These are phyloP conservation scores for Penicillium sp. DNA, from an alignment of 2,329 filamentous ascomycete genomes.

Conservation along the genomic window DNA sequence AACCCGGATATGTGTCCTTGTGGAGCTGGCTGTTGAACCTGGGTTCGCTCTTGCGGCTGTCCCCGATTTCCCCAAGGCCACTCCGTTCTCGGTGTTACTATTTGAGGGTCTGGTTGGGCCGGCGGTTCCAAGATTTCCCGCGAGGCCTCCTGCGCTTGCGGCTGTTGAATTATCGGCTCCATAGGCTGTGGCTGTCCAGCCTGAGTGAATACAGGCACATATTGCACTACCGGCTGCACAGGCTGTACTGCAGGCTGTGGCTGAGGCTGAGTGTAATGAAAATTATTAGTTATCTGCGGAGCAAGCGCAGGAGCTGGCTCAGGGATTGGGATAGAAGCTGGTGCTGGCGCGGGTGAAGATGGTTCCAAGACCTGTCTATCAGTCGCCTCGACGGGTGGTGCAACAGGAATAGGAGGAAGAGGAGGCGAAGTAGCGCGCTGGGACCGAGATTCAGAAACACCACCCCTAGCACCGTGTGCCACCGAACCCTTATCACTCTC, in stretches of 20 bases:
- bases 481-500: conserved; percentile 14
- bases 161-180: neutral
- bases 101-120: neutral
- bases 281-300: conserved; percentile 12
- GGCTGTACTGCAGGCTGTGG: conserved; percentile 18
- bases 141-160: neutral
- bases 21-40: neutral
- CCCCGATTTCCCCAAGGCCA: conserved; percentile 1
- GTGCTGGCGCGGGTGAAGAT: neutral
- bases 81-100: neutral
- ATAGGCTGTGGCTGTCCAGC: conserved; percentile 38
- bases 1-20: neutral
- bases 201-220: conserved; percentile 60
- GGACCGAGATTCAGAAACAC: neutral
- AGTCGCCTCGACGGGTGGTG: neutral
- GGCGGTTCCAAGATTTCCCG: neutral
- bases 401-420: conserved; percentile 4
- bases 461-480: neutral
- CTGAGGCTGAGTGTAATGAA: conserved; percentile 33
- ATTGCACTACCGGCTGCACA: conserved; percentile 33
- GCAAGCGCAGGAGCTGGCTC: neutral
- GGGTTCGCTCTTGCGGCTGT: neutral
- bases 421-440: neutral
- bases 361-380: neutral
- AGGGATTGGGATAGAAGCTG: neutral